A percentile compares a stretch with the other conserved stretches of the same genome.
Conservation (phyloP, 2,329 filamentous ascomycete genomes). For the Zopfia rhizophila region DNA sequence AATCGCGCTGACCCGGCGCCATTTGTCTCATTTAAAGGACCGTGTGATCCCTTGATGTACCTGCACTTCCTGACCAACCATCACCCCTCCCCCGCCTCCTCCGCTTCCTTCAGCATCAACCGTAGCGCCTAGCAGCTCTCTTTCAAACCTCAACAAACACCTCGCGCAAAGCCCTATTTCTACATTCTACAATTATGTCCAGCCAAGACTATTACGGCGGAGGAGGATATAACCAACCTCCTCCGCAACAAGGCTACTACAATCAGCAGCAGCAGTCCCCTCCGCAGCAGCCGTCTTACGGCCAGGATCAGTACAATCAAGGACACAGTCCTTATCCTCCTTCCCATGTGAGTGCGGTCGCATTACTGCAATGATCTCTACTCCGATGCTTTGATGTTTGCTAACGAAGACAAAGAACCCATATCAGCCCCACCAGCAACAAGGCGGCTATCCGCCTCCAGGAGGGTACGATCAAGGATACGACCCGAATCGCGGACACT, state of each 20-base stretch:
- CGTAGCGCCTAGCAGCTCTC: slow-evolving; percentile 6
- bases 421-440: slow-evolving; percentile 39
- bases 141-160: slow-evolving; percentile 14
- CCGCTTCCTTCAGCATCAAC: slow-evolving; percentile 11
- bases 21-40: slow-evolving; percentile 26
- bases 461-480: slow-evolving; percentile 45
- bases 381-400: too few species aligned
- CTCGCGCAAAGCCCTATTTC: slow-evolving; percentile 1
- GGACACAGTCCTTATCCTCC: slow-evolving; percentile 41
- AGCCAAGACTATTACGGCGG: slow-evolving; percentile 50
- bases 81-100: slow-evolving; percentile 26
- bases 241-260: slow-evolving; percentile 28
- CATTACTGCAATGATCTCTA: too few species aligned
- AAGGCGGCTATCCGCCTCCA: slow-evolving; percentile 41
- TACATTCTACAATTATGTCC: slow-evolving; percentile 29
- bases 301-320: slow-evolving; percentile 41
- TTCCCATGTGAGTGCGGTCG: background rate
- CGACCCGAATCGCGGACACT: slow-evolving; percentile 48
- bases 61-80: slow-evolving; percentile 15
- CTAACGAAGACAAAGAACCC: slow-evolving; percentile 35
- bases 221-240: slow-evolving; percentile 36
- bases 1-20: slow-evolving; percentile 17
- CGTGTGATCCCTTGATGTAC: slow-evolving; percentile 22
- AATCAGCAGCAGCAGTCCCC: slow-evolving; percentile 20
- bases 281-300: slow-evolving; percentile 14